Base-by-base conservation (phyloP, 495 filamentous ascomycete species). In the Tuber microsphaerosporum region DNA sequence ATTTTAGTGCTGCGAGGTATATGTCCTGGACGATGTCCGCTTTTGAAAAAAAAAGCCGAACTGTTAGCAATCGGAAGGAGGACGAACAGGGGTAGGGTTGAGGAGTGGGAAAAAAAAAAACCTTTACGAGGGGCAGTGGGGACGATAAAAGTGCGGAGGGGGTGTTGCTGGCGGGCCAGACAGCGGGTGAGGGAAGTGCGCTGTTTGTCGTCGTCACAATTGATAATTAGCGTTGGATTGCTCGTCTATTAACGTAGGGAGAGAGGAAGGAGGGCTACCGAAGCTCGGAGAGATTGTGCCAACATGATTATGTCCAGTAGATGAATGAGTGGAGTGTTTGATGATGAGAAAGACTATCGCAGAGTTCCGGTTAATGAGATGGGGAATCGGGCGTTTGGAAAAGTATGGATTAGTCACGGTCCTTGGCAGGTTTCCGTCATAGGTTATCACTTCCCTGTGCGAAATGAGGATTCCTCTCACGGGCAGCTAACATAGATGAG, bases 1-100 rank as follows among this genome's bases (percentile, higher is more conserved):
- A 88, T 85, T 92, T 94, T 81, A 99, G 90, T 85, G 97, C 94
- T 80, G 89, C 89, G 81, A 99, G 91, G 89, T 98, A 99, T 81
- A 99, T 89, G 79, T 97, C 94, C 86, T 97, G 95, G 79, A 99
- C 91, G 78, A 95, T 88, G 86, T 99, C 95, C 86, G 91, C 96
- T 98, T 77, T 71, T 41, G 34, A 20, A 69, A 20, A 69, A 69
- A 48, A 45, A 37, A 37, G 34, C 1, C 16, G 14, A 78, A 75
- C 74, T 42, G 80, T 84, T 82, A 82, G 84, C 75, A 70, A 42
- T 74, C 74, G 70, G 43, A 43, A 34, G 45, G 70, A 22, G 34
- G 34, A 2, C 34, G 34, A 19, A 70, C 31, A 42, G 70, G 26
- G 46, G 51, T 77, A 51, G 46, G n/a, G 51, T 71, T 51, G 20